phyloP scores from a whole-genome alignment of 2,329 filamentous ascomycete genomes.

The Epichloe gansuensis region DNA sequence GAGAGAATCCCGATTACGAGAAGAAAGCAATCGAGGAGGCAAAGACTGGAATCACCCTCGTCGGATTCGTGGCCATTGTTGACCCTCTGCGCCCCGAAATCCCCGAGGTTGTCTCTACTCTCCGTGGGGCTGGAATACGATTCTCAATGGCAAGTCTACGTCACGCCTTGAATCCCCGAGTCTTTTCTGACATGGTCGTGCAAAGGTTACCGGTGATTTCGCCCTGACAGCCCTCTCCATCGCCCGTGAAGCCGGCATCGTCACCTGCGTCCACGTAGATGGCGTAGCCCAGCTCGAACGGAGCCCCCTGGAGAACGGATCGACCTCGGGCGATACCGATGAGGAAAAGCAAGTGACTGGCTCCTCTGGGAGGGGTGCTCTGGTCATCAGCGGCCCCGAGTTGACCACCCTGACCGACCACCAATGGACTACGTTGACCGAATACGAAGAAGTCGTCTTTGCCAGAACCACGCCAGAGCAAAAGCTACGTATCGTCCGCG shows the following conservation, averaged over 20 bases:
- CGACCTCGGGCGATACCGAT: conserved; percentile 10
- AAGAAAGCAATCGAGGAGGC: conserved; percentile 42
- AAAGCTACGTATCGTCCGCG: conserved; percentile 66
- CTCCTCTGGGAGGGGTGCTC: conserved; percentile 25
- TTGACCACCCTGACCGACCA: conserved; percentile 50
- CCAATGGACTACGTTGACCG: conserved; percentile 54
- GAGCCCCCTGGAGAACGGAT: conserved; percentile 6
- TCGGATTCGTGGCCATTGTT: conserved; percentile 65
- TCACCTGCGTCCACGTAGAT: conserved; percentile 43
- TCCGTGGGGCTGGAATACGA: conserved; percentile 58
- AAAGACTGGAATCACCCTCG: conserved; percentile 48
- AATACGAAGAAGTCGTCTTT: conserved; percentile 61
- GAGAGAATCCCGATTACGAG: conserved; percentile 31
- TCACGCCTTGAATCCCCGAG: neutral
- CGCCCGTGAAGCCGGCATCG: conserved; percentile 57
- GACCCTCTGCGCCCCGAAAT: conserved; percentile 68
- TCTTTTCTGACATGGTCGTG: neutral
- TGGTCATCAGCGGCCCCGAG: conserved; percentile 53
- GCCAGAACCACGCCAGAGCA: conserved; percentile 66
- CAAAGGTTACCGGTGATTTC: conserved; percentile 60
- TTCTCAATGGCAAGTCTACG: conserved; percentile 52
- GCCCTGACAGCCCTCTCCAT: conserved; percentile 63
- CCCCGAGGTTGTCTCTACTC: conserved; percentile 48
- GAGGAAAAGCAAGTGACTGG: conserved; percentile 11
- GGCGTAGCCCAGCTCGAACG: conserved; percentile 37